Percentiles rank a stretch among this genome's conserved stretches.
Conservation (phyloP, 331 rosid species). For the Rosa hybrid region DNA sequence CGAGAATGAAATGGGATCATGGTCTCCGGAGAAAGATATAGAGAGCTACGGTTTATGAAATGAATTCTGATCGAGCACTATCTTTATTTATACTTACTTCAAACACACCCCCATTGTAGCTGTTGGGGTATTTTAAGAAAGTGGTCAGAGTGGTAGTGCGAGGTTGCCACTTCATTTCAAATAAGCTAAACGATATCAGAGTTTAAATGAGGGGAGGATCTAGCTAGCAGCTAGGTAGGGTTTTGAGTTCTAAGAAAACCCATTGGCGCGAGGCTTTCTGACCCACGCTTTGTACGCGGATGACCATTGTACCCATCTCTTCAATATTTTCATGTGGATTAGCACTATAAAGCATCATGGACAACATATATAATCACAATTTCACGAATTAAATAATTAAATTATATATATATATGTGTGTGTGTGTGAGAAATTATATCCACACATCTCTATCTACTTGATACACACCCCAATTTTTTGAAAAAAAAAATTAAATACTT, state of each 20-base stretch:
- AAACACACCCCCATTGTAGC: not conserved
- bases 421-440: no score
- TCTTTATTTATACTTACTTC: not conserved
- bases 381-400: no score
- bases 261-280: not conserved
- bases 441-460: no score
- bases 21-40: conserved; percentile 2
- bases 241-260: not conserved
- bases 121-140: conserved; percentile 8
- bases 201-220: not conserved
- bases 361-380: no score
- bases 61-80: not conserved
- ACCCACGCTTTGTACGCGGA: not conserved
- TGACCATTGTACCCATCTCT: not conserved
- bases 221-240: not conserved
- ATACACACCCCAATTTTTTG: no score
- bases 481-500: no score
- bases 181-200: not conserved
- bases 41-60: not conserved
- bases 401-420: no score
- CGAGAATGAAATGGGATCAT: not conserved
- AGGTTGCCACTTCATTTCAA: not conserved
- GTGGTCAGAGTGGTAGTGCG: not conserved
- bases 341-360: no score
- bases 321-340: not conserved